phyloP scores from a whole-genome alignment of 352 stramenopile genomes.

The Aphanomyces euteiches region DNA sequence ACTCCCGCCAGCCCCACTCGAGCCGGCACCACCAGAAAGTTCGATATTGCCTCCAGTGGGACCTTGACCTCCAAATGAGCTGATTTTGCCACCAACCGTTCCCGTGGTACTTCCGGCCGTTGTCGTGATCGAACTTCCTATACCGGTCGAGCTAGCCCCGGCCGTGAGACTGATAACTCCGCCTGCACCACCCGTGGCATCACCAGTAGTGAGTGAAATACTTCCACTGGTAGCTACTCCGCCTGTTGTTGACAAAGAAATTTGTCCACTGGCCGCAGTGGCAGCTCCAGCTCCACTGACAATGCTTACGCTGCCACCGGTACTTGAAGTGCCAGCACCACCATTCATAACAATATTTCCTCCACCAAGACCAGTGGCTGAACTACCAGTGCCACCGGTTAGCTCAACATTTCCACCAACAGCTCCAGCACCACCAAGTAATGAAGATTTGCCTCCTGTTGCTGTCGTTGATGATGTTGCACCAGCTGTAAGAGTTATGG shows the following conservation, averaged over 20 bases:
- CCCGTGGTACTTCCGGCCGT: constrained; percentile 43
- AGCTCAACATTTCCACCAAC: constrained; percentile 37
- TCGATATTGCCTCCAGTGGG: constrained; percentile 34
- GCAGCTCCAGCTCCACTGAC: constrained; percentile 10
- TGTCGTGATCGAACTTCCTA: constrained; percentile 32
- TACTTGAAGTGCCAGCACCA: constrained; percentile 6
- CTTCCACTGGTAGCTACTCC: not conserved
- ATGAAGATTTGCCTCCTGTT: constrained; percentile 24
- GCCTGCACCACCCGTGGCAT: constrained; percentile 33
- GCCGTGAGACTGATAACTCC: constrained; percentile 33
- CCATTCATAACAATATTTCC: constrained; percentile 22
- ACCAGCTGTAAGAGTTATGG: constrained; percentile 33
- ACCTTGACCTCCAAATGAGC: constrained; percentile 37
- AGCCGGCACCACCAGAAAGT: constrained; percentile 41
- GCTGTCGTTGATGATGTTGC: not conserved
- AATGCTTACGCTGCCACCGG: constrained; percentile 8
- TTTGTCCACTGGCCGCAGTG: constrained; percentile 10
- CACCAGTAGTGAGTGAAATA: constrained; percentile 1
- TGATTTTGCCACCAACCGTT: constrained; percentile 31
- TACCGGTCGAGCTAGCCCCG: constrained; percentile 12
- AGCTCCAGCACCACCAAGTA: constrained; percentile 20
- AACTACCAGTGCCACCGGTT: constrained; percentile 42
- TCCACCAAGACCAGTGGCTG: constrained; percentile 30
- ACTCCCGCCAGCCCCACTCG: constrained; percentile 41
- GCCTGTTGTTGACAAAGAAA: constrained; percentile 5